These are phyloP conservation scores for Auriscalpium vulgare DNA, from an alignment of 768 basidiomycete species.

Conservation along the genomic window DNA sequence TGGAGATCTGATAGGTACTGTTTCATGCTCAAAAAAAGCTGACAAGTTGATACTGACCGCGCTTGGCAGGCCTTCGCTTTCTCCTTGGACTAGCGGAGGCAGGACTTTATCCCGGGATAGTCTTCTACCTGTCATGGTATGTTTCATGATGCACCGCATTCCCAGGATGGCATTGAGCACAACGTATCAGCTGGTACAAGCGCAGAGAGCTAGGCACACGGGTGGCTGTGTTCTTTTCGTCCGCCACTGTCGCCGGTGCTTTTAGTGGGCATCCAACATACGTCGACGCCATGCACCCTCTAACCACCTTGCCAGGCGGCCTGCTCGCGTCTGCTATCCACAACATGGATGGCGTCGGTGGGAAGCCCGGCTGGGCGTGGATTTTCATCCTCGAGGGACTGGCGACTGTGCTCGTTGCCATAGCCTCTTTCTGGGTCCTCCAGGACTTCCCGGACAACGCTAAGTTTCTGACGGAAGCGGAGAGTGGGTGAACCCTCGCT, in stretches of 20 bases:
- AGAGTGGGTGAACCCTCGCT: slow-evolving; percentile 33
- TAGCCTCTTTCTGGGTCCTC: slow-evolving; percentile 63
- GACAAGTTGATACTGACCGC: neutral
- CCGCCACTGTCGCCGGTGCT: slow-evolving; percentile 71
- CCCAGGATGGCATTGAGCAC: neutral
- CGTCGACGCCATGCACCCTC: neutral
- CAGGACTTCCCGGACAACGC: slow-evolving; percentile 75
- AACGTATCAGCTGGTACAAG: slow-evolving; percentile 60
- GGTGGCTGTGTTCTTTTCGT: slow-evolving; percentile 70
- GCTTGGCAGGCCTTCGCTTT: slow-evolving; percentile 42
- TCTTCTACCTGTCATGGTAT: slow-evolving; percentile 56
- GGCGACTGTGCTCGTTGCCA: slow-evolving; percentile 50
- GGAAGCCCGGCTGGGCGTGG: slow-evolving; percentile 59
- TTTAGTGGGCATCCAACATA: slow-evolving; percentile 38
- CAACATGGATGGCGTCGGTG: slow-evolving; percentile 64
- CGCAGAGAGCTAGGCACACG: slow-evolving; percentile 67
- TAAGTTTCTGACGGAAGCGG: slow-evolving; percentile 56
- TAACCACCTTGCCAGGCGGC: slow-evolving; percentile 36
- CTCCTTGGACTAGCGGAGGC: slow-evolving; percentile 51
- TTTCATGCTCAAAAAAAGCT: neutral
- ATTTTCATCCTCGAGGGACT: slow-evolving; percentile 73
- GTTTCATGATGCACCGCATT: slow-evolving; percentile 1
- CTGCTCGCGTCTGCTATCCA: slow-evolving; percentile 58
- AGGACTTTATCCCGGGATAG: slow-evolving; percentile 45
- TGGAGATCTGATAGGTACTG: slow-evolving; percentile 47